These are phyloP conservation scores for Rosa multiflora DNA, from an alignment of 306 rosid genomes.

Conservation along the genomic window DNA sequence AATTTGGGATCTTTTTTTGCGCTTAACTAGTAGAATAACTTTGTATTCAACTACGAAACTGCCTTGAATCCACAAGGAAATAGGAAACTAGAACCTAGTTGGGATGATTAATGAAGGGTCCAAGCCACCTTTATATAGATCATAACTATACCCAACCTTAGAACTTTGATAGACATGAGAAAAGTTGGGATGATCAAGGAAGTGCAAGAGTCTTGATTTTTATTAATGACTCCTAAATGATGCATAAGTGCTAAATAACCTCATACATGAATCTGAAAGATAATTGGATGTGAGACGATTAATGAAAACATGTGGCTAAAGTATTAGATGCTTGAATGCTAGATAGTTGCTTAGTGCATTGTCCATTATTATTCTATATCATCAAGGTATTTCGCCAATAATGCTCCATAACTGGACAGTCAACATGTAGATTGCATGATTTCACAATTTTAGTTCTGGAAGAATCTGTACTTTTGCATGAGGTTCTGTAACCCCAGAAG, in stretches of 20 bases:
- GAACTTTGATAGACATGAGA: neutral
- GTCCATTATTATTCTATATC: conserved; percentile 11
- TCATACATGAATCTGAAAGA: neutral
- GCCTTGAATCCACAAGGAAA: neutral
- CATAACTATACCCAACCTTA: too few species aligned
- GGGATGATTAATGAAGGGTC: neutral
- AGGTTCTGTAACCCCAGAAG: conserved; percentile 21
- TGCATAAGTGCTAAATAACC: neutral
- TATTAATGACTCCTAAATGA: neutral
- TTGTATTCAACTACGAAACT: neutral
- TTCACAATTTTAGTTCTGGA: conserved; percentile 23
- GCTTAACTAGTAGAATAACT: neutral
- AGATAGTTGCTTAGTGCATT: neutral
- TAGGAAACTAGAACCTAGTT: neutral
- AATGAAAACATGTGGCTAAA: neutral
- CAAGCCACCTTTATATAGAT: too few species aligned
- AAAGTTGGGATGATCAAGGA: neutral
- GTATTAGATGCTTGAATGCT: neutral
- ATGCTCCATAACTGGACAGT: neutral
- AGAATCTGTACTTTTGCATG: conserved; percentile 39
- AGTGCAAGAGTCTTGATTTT: neutral
- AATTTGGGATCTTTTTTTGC: neutral
- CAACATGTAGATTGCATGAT: neutral
- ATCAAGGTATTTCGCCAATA: neutral
- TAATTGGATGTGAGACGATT: neutral